Evolutionary conservation across 805 yeast species (phyloP).

Genomic region (Zygotorulaspora danielsina): DNA sequence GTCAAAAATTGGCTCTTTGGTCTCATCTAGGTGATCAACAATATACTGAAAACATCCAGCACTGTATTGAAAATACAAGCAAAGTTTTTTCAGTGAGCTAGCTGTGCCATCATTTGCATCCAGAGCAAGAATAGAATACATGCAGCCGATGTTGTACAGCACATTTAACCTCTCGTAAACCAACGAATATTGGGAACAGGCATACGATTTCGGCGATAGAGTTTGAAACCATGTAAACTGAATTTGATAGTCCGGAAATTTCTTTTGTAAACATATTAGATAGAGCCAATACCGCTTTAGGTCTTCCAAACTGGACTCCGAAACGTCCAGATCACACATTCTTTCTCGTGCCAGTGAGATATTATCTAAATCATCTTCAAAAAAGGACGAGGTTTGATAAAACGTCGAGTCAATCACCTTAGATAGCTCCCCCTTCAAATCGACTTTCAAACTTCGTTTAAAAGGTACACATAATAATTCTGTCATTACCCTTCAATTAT

Average conservation of each 20-base stretch:
- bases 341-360: constrained; percentile 44
- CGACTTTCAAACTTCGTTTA: constrained; percentile 43
- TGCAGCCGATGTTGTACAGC: constrained; percentile 63
- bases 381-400: constrained; percentile 42
- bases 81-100: constrained; percentile 58
- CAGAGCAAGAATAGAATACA: constrained; percentile 55
- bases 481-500: constrained; percentile 17
- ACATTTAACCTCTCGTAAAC: constrained; percentile 59
- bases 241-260: constrained; percentile 60
- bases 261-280: constrained; percentile 42
- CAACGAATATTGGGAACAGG: constrained; percentile 48
- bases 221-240: constrained; percentile 73
- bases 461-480: constrained; percentile 51
- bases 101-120: constrained; percentile 41
- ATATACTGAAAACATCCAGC: constrained; percentile 60
- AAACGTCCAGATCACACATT: constrained; percentile 37
- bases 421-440: constrained; percentile 39
- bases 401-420: constrained; percentile 47
- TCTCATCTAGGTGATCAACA: constrained; percentile 17
- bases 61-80: constrained; percentile 61
- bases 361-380: constrained; percentile 40
- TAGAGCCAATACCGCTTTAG: constrained; percentile 47
- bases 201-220: constrained; percentile 50
- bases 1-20: constrained; percentile 37
- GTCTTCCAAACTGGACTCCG: constrained; percentile 37